These are phyloP conservation scores for Arachis stenosperma DNA, from an alignment of 306 rosid genomes.

Conservation along the genomic window DNA sequence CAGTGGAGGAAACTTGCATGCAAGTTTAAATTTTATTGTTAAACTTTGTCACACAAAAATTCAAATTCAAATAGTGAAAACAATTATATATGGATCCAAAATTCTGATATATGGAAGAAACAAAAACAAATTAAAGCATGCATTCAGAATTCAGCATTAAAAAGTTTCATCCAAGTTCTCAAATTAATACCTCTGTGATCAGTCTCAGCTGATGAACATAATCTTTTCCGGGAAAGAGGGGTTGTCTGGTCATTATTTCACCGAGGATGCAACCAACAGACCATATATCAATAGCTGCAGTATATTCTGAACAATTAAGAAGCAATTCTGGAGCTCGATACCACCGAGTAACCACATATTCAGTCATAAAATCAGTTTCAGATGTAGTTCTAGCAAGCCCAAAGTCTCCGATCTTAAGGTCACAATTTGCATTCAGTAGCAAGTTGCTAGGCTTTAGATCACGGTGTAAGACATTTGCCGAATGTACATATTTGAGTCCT, in stretches of 20 bases:
- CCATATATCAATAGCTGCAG: slow-evolving; percentile 98
- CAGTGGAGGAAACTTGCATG: background rate
- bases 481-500: slow-evolving; percentile 90
- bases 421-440: slow-evolving; percentile 86
- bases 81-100: slow-evolving; percentile 16
- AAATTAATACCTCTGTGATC: slow-evolving; percentile 68
- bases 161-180: slow-evolving; percentile 2
- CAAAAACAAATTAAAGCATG: background rate
- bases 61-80: background rate
- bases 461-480: slow-evolving; percentile 92
- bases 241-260: slow-evolving; percentile 78
- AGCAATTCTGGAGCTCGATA: slow-evolving; percentile 96
- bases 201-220: slow-evolving; percentile 93
- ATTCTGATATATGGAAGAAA: background rate
- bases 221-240: slow-evolving; percentile 89
- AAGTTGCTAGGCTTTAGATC: slow-evolving; percentile 97
- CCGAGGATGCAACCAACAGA: slow-evolving; percentile 98
- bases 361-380: slow-evolving; percentile 98
- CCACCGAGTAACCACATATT: slow-evolving; percentile 98
- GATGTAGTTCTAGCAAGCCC: slow-evolving; percentile 99
- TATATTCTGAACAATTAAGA: slow-evolving; percentile 92
- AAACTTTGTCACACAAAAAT: background rate
- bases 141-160: slow-evolving; percentile 3
- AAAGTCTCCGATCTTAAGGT: slow-evolving; percentile 95
- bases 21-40: too few relatives aligned